Percentiles rank a stretch among this genome's conserved stretches.
phyloP scores from a whole-genome alignment of 2,329 filamentous ascomycete species.

The Stachybotrys echinatus region DNA sequence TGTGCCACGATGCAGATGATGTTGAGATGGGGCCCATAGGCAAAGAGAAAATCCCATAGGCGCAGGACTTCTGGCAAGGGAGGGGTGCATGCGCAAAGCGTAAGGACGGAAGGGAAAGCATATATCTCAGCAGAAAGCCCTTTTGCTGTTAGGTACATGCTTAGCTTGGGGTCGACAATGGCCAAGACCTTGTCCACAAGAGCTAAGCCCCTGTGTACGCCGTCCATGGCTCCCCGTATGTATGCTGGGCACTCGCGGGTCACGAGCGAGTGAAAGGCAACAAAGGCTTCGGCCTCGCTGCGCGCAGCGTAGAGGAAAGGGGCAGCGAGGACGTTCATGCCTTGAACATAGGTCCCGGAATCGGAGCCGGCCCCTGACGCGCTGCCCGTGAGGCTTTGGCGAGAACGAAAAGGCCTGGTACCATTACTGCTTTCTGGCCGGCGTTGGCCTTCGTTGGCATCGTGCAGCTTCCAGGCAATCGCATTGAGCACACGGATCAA shows the following conservation, averaged over 20 bases:
- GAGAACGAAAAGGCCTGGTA: slow-evolving; percentile 28
- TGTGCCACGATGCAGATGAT: slow-evolving; percentile 96
- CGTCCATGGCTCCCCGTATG: slow-evolving; percentile 93
- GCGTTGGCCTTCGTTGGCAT: slow-evolving; percentile 55
- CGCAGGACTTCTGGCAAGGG: slow-evolving; percentile 88
- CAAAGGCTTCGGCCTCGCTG: slow-evolving; percentile 91
- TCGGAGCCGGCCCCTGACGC: slow-evolving; percentile 54
- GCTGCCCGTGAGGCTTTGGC: slow-evolving; percentile 25
- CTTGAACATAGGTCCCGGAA: slow-evolving; percentile 89
- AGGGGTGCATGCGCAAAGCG: slow-evolving; percentile 91
- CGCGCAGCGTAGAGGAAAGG: slow-evolving; percentile 93
- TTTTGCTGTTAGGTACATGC: slow-evolving; percentile 76
- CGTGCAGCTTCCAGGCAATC: slow-evolving; percentile 88
- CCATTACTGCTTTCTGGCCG: slow-evolving; percentile 27
- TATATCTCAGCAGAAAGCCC: slow-evolving; percentile 91
- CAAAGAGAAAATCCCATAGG: slow-evolving; percentile 96
- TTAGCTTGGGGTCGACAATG: slow-evolving; percentile 86
- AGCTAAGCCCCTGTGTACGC: slow-evolving; percentile 85
- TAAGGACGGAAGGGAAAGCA: slow-evolving; percentile 91
- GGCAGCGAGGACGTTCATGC: slow-evolving; percentile 96
- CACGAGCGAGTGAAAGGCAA: slow-evolving; percentile 82
- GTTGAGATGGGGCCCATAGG: slow-evolving; percentile 91
- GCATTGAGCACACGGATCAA: slow-evolving; percentile 92
- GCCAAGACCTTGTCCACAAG: slow-evolving; percentile 89
- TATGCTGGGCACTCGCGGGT: slow-evolving; percentile 88